Evolutionary conservation across 495 filamentous ascomycete genomes (phyloP).

Genomic region (Xylaria cubensis): DNA sequence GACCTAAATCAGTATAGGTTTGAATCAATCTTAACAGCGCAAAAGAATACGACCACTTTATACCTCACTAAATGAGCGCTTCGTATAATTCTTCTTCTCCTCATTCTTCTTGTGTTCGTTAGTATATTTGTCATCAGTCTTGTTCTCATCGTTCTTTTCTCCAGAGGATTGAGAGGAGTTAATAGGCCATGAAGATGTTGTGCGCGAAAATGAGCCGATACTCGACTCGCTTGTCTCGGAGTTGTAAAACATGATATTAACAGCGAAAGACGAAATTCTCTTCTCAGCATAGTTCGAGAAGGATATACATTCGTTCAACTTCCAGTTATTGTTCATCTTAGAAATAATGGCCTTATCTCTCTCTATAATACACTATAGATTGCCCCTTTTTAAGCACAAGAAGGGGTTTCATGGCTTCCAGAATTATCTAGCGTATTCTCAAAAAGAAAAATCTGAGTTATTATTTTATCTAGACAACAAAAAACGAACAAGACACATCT

Average conservation of each 20-base stretch:
- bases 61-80: not conserved
- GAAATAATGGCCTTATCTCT: not conserved
- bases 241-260: too few relatives aligned
- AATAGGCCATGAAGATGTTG: not conserved
- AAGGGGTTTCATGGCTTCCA: not conserved
- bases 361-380: not conserved
- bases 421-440: not conserved
- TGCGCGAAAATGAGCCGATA: not conserved
- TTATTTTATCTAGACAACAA: not conserved
- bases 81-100: not conserved
- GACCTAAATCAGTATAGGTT: not conserved
- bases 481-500: not conserved
- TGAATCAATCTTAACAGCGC: not conserved
- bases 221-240: conserved; percentile 1
- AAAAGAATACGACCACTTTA: not conserved
- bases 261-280: not conserved
- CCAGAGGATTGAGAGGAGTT: not conserved
- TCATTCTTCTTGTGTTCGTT: not conserved
- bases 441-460: not conserved
- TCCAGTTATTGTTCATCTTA: not conserved
- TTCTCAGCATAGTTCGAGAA: not conserved
- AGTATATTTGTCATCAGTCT: not conserved
- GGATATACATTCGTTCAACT: not conserved
- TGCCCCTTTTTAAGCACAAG: not conserved
- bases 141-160: not conserved